Evolutionary conservation across 106 monocot species (phyloP).

Genomic region (Cymbidium sinense): DNA sequence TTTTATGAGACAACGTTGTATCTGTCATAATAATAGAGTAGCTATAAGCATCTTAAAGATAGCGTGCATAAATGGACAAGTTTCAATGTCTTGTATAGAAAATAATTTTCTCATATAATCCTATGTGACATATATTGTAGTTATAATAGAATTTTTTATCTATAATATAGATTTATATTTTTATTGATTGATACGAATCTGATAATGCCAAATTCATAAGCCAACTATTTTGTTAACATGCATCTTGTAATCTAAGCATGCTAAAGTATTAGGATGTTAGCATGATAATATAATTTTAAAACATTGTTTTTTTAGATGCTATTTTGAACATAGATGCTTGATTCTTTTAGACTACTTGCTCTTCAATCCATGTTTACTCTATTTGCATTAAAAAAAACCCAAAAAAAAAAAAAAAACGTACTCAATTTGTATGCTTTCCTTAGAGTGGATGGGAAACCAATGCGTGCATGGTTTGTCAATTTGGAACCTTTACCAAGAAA

Average conservation of each 20-base stretch:
- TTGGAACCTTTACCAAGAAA: background rate
- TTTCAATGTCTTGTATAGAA: background rate
- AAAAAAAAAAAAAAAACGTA: too few relatives aligned
- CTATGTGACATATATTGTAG: background rate
- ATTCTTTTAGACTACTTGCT: too few relatives aligned
- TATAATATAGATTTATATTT: background rate
- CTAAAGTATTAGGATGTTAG: background rate
- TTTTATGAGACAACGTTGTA: background rate
- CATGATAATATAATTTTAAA: background rate
- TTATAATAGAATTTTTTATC: background rate
- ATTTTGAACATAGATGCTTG: too few relatives aligned
- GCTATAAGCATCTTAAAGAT: background rate
- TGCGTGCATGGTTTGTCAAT: background rate
- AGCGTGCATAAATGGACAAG: background rate
- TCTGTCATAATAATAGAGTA: background rate
- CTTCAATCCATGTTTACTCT: too few relatives aligned
- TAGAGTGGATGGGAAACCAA: background rate
- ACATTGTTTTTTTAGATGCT: too few relatives aligned
- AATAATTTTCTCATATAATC: background rate
- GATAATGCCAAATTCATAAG: background rate
- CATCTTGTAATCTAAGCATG: background rate
- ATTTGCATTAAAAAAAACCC: too few relatives aligned
- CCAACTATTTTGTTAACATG: background rate
- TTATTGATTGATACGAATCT: background rate
- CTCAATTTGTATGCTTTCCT: background rate